Conservation (phyloP, 2,329 filamentous ascomycete species). For the Fusarium musae region DNA sequence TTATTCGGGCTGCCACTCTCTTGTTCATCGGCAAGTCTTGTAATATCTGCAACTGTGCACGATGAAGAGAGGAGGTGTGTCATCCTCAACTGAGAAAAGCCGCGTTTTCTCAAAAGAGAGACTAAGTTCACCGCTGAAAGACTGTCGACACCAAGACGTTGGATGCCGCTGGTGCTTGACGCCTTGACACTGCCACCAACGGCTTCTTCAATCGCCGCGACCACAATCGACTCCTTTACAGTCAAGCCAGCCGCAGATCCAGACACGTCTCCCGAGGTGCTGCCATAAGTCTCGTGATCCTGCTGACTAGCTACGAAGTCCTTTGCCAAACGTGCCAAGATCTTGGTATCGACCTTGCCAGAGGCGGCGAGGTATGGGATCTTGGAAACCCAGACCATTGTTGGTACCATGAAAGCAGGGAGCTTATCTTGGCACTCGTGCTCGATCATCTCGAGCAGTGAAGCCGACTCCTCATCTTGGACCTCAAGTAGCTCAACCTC, state of each 20-base stretch:
- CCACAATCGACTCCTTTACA: neutral
- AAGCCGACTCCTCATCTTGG: neutral
- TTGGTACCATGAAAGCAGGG: constrained; percentile 22
- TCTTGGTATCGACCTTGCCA: constrained; percentile 24
- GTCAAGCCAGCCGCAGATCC: neutral
- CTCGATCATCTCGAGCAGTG: neutral
- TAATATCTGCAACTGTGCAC: neutral
- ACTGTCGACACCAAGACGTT: constrained; percentile 21
- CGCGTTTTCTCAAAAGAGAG: neutral
- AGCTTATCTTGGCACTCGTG: constrained; percentile 6
- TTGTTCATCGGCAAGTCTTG: neutral
- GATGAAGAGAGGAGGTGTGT: neutral
- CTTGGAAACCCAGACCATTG: constrained; percentile 4
- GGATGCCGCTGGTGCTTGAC: neutral
- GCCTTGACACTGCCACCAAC: constrained; percentile 6
- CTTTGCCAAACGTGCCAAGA: neutral
- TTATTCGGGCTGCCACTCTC: accelerated
- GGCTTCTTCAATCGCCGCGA: neutral
- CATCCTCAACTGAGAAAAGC: constrained; percentile 12
- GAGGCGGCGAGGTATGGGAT: constrained; percentile 25
- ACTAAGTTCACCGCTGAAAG: constrained; percentile 16
- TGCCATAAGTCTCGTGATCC: neutral
- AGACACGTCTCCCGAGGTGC: accelerated
- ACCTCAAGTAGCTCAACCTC: neutral
- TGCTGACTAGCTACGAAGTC: neutral